Evolutionary conservation across 805 yeast species (phyloP).

Genomic region (Candida chilensis): DNA sequence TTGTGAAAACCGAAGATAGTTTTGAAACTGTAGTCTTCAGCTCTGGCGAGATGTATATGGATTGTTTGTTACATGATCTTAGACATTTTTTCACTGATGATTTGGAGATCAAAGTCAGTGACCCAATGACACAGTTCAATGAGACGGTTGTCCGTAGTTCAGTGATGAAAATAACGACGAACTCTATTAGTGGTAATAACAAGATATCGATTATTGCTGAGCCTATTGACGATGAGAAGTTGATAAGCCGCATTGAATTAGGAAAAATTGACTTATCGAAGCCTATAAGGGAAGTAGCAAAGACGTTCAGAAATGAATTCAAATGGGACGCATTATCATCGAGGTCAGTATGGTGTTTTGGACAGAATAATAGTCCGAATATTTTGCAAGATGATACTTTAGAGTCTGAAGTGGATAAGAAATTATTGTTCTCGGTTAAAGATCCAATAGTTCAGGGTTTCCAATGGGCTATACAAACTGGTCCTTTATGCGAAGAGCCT

Average conservation of each 20-base stretch:
- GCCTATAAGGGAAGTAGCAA: slow-evolving; percentile 37
- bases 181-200: slow-evolving; percentile 44
- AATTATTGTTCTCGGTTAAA: slow-evolving; percentile 30
- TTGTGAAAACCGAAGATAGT: slow-evolving; percentile 73
- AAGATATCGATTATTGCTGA: slow-evolving; percentile 67
- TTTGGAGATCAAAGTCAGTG: slow-evolving; percentile 73
- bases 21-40: slow-evolving; percentile 81
- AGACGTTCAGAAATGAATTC: slow-evolving; percentile 44
- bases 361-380: slow-evolving; percentile 50
- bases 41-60: slow-evolving; percentile 83
- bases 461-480: slow-evolving; percentile 74
- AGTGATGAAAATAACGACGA: slow-evolving; percentile 54
- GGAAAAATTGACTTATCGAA: slow-evolving; percentile 29
- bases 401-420: slow-evolving; percentile 56
- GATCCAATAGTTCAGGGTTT: slow-evolving; percentile 69
- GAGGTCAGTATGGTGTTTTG: slow-evolving; percentile 73
- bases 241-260: slow-evolving; percentile 47
- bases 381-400: slow-evolving; percentile 64
- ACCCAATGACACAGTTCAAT: slow-evolving; percentile 70
- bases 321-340: slow-evolving; percentile 83
- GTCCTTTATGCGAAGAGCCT: slow-evolving; percentile 89
- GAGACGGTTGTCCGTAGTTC: slow-evolving; percentile 70
- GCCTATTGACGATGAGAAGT: slow-evolving; percentile 44
- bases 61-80: slow-evolving; percentile 72
- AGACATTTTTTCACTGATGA: slow-evolving; percentile 48